These are phyloP conservation scores for Triangularia setosa DNA, from an alignment of 2,329 filamentous ascomycete species.

Conservation along the genomic window DNA sequence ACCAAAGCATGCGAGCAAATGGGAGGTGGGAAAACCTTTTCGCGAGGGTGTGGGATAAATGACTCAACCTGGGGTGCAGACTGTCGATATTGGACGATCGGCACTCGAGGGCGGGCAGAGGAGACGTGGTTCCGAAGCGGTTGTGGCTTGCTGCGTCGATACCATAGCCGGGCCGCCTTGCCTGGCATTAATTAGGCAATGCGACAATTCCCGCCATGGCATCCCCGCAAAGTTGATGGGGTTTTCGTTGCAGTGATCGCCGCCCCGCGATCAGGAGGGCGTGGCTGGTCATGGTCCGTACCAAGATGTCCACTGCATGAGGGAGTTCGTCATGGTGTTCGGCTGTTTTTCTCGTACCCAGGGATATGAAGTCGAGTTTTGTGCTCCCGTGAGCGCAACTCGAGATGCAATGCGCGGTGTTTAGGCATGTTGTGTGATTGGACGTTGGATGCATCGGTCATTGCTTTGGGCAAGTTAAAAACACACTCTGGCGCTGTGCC, in stretches of 20 bases:
- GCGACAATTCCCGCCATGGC: neutral
- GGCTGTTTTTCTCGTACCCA: neutral
- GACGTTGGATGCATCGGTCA: neutral
- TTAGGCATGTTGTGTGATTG: neutral
- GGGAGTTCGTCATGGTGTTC: neutral
- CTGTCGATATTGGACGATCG: constrained; percentile 12
- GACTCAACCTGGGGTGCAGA: constrained; percentile 21
- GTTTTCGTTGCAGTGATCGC: neutral
- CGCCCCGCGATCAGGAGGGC: neutral
- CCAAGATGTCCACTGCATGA: neutral
- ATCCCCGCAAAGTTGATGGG: neutral
- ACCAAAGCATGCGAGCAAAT: constrained; percentile 3
- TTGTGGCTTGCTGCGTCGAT: constrained; percentile 14
- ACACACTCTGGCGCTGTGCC: neutral
- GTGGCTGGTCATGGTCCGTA: neutral
- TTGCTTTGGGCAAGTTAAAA: neutral
- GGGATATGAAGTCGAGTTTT: neutral
- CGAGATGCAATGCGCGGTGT: neutral
- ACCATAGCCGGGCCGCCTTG: constrained; percentile 26
- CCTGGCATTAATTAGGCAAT: constrained; percentile 26
- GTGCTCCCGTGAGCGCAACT: neutral
- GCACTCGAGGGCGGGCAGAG: constrained; percentile 11
- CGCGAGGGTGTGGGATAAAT: constrained; percentile 27
- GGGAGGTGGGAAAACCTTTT: constrained; percentile 14
- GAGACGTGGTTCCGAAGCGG: constrained; percentile 10